Evolutionary conservation across 1,139 yeast species (phyloP).

Genomic region (Lodderomyces metapsilosis): DNA sequence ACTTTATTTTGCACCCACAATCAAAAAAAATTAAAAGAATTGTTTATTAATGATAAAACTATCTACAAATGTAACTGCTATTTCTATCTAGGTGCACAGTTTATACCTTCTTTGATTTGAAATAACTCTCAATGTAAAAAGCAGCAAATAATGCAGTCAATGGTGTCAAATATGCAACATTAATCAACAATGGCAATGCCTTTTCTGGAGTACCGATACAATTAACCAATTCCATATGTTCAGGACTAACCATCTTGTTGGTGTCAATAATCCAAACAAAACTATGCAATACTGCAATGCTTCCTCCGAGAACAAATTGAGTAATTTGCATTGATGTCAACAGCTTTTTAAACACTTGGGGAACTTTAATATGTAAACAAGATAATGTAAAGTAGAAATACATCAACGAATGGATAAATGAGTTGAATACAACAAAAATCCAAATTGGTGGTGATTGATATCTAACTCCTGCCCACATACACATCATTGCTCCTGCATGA

Average conservation of each 20-base stretch:
- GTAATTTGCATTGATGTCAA: constrained; percentile 70
- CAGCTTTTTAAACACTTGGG: constrained; percentile 54
- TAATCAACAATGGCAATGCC: constrained; percentile 61
- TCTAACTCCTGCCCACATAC: constrained; percentile 81
- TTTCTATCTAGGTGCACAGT: too few relatives aligned
- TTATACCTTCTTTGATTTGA: constrained; percentile 26
- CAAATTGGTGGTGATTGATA: constrained; percentile 75
- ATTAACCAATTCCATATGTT: constrained; percentile 32
- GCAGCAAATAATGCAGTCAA: constrained; percentile 69
- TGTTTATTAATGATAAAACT: too few relatives aligned
- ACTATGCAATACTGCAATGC: constrained; percentile 61
- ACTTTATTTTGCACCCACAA: too few relatives aligned
- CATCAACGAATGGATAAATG: constrained; percentile 76
- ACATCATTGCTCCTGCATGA: constrained; percentile 80
- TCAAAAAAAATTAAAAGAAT: too few relatives aligned
- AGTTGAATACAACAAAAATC: constrained; percentile 79
- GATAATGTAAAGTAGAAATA: constrained; percentile 68
- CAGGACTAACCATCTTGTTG: constrained; percentile 23
- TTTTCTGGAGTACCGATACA: constrained; percentile 64
- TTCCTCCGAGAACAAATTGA: constrained; percentile 71
- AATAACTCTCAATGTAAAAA: constrained; percentile 67
- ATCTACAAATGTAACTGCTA: too few relatives aligned
- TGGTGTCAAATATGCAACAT: constrained; percentile 67
- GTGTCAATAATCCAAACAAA: constrained; percentile 60
- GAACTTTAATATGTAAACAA: constrained; percentile 60